A percentile compares a stretch with the other conserved stretches of the same genome.
Evolutionary conservation across 768 basidiomycete species (phyloP).

Genomic region (Podaxis rugospora): DNA sequence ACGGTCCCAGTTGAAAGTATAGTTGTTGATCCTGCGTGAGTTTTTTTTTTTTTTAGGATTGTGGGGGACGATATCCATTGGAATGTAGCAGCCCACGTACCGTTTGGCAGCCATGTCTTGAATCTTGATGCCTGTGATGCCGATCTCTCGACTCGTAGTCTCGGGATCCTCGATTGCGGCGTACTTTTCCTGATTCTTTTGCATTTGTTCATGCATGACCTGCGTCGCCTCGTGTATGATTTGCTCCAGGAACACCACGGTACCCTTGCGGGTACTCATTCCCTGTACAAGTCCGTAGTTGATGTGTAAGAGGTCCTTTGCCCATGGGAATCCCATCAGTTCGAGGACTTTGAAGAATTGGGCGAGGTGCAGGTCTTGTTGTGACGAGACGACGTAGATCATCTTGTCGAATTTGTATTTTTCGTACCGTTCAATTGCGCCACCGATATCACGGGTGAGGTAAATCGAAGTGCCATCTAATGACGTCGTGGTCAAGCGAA

Average conservation of each 20-base stretch:
- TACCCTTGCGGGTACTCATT: slow-evolving; percentile 88
- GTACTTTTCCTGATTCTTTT: slow-evolving; percentile 67
- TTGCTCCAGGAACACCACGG: slow-evolving; percentile 91
- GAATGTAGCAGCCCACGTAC: slow-evolving; percentile 33
- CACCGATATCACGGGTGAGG: slow-evolving; percentile 92
- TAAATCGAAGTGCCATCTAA: slow-evolving; percentile 92
- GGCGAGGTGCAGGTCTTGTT: slow-evolving; percentile 81
- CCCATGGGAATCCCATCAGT: slow-evolving; percentile 89
- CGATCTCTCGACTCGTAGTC: slow-evolving; percentile 72
- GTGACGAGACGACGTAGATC: slow-evolving; percentile 81
- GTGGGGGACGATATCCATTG: background rate
- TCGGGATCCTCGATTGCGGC: slow-evolving; percentile 84
- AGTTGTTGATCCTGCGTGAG: slow-evolving; percentile 79
- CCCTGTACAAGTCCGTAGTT: slow-evolving; percentile 91
- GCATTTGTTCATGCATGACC: slow-evolving; percentile 97
- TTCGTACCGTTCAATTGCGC: slow-evolving; percentile 87
- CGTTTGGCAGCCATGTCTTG: slow-evolving; percentile 96
- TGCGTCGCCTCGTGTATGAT: slow-evolving; percentile 84
- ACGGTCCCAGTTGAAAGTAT: slow-evolving; percentile 89
- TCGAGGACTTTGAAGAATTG: slow-evolving; percentile 95
- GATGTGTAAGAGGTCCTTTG: slow-evolving; percentile 76
- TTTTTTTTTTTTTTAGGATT: background rate
- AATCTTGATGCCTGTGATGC: slow-evolving; percentile 94
- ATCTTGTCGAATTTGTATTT: slow-evolving; percentile 85
- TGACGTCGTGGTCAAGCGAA: background rate